Evolutionary conservation across 208 protist genomes (phyloP).

Genomic region (Crithidia fasciculata): DNA sequence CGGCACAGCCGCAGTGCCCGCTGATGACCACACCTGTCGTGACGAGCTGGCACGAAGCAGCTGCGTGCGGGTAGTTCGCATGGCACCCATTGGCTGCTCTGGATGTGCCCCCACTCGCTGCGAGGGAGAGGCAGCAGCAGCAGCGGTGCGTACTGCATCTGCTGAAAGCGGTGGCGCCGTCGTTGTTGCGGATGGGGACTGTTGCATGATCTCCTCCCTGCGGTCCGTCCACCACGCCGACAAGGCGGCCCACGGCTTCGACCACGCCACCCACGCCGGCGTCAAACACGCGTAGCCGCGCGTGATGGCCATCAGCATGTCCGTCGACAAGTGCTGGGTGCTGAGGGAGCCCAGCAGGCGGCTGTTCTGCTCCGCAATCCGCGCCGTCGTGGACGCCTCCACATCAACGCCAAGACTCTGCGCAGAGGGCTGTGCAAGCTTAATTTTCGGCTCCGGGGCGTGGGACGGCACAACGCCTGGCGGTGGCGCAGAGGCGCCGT

Average conservation of each 20-base stretch:
- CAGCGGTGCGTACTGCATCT: not conserved
- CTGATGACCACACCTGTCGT: too few relatives aligned
- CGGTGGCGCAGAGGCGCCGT: slow-evolving; percentile 14
- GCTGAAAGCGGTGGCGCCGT: not conserved
- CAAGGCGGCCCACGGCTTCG: slow-evolving; percentile 72
- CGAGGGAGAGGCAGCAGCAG: not conserved
- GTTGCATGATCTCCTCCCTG: not conserved
- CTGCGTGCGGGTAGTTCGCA: too few relatives aligned
- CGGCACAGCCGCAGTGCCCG: too few relatives aligned
- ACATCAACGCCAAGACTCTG: not conserved
- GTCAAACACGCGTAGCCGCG: slow-evolving; percentile 65
- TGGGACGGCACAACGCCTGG: slow-evolving; percentile 16
- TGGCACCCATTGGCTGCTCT: too few relatives aligned
- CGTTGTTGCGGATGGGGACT: not conserved
- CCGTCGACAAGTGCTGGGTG: slow-evolving; percentile 33
- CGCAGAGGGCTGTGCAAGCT: too few relatives aligned
- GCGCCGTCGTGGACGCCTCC: not conserved
- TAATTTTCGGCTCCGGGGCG: slow-evolving; percentile 1
- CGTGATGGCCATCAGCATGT: slow-evolving; percentile 47
- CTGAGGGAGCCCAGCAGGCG: slow-evolving; percentile 5
- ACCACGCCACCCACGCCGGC: slow-evolving; percentile 83
- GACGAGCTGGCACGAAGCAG: too few relatives aligned
- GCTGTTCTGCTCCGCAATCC: slow-evolving; percentile 7
- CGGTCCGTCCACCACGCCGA: slow-evolving; percentile 39
- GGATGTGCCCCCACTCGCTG: not conserved